Conservation (phyloP, 108 stramenopile genomes). For the Cyclotella atomus region DNA sequence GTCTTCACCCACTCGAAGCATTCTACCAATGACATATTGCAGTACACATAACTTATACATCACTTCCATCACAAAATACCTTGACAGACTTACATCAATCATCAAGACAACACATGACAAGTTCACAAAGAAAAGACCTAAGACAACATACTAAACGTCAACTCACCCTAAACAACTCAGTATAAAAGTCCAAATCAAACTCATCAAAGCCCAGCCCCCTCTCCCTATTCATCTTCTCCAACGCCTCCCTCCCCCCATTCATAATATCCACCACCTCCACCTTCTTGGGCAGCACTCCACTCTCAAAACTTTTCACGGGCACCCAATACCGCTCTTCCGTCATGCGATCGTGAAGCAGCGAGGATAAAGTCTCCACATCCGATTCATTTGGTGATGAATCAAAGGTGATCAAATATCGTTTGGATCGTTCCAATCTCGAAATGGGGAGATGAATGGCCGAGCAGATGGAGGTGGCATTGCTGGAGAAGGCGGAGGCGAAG, state of each 20-base stretch:
- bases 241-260: conserved; percentile 87
- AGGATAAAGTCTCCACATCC: conserved; percentile 56
- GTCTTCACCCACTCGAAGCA: too few species aligned
- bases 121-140: too few species aligned
- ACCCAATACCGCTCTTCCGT: conserved; percentile 92
- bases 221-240: conserved; percentile 90
- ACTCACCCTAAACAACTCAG: conserved; percentile 91
- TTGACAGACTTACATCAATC: not conserved
- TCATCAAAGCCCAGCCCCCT: conserved; percentile 97
- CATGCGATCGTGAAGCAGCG: conserved; percentile 95
- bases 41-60: too few species aligned
- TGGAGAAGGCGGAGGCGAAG: conserved; percentile 96
- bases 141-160: not conserved
- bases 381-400: conserved; percentile 21
- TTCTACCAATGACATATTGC: too few species aligned
- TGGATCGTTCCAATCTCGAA: conserved; percentile 86
- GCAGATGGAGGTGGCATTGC: conserved; percentile 94
- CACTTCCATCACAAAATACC: too few species aligned
- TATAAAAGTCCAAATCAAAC: conserved; percentile 98
- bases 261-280: conserved; percentile 91
- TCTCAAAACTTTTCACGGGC: conserved; percentile 87
- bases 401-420: conserved; percentile 70
- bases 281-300: conserved; percentile 61
- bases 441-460: conserved; percentile 69
- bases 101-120: not conserved